These are phyloP conservation scores for Naganishia sp. DNA, from an alignment of 1,284 basidiomycete genomes.

Conservation along the genomic window DNA sequence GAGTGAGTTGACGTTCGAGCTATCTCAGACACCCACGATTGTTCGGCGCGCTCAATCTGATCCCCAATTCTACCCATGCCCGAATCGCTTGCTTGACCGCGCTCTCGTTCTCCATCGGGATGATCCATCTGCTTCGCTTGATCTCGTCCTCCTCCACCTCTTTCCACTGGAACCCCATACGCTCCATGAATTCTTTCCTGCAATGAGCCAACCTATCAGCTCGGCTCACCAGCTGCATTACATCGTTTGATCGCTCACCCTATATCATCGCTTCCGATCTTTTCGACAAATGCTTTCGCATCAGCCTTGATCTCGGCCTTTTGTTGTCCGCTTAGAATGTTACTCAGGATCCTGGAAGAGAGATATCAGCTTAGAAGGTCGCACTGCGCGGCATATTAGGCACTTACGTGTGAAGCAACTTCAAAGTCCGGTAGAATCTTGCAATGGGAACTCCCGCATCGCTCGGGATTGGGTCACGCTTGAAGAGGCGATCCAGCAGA, in stretches of 20 bases:
- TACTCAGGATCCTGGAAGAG: slow-evolving; percentile 4
- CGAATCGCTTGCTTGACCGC: not conserved
- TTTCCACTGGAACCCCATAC: not conserved
- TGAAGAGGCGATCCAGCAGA: slow-evolving; percentile 9
- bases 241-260: not conserved
- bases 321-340: slow-evolving; percentile 4
- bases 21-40: not conserved
- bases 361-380: not conserved
- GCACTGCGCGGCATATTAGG: not conserved
- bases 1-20: not conserved
- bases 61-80: slow-evolving; percentile 13
- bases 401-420: slow-evolving; percentile 5
- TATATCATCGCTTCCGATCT: slow-evolving; percentile 19
- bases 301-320: slow-evolving; percentile 11
- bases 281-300: slow-evolving; percentile 12
- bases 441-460: not conserved
- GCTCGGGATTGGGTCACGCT: slow-evolving; percentile 7
- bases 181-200: slow-evolving; percentile 15
- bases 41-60: not conserved
- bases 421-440: slow-evolving; percentile 12
- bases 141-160: slow-evolving; percentile 23
- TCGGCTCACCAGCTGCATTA: not conserved
- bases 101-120: slow-evolving; percentile 1
- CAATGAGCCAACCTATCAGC: not conserved
- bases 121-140: slow-evolving; percentile 11